Evolutionary conservation across 2,329 filamentous ascomycete species (phyloP), one percentile per base, ranked within the genome.

Genomic region (Stagonosporopsis tanaceti): DNA sequence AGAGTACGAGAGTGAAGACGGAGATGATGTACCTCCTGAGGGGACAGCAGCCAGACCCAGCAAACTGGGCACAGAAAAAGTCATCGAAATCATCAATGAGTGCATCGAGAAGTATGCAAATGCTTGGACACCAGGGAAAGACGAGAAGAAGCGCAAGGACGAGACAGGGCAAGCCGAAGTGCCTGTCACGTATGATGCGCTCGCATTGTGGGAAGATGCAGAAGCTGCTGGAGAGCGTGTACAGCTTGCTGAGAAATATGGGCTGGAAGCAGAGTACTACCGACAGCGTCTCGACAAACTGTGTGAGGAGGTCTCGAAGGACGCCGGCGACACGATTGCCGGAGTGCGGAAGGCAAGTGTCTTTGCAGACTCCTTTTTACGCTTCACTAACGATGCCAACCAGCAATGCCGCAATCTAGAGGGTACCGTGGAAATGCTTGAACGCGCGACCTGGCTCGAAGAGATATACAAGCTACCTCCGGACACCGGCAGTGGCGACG

Each of bases 341-440:
- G 81, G 22, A 8, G 32, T 52, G 3, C 30, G 28, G n/a, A 52
- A n/a, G 42, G 48, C 44, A 30, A 25, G 47, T 42, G 6, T 15
- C 4, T 32, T 7, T 6, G 27, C 17, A 24, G 15, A n/a, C 24
- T 6, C n/a, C 9, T 5, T n/a, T 14, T n/a, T 11, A 15, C 9
- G n/a, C 11, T 7, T 22, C 9, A n/a, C 42, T 51, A 25, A 51
- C 37, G 17, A 12, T 37, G 14, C 87, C 14, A 70, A 14, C 76
- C 77, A 75, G 6, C 84, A 87, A 65, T 87, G 87, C 46, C 75
- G 77, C 11, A 82, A 78, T 34, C 77, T 96, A 52, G 87, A 94
- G 57, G 78, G 80, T 4, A 92, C 82, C 3, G 76, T 97, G 0
- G 82, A 85, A 34, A 83, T 89, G 52, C 83, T 84, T 46, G 79